Evolutionary conservation across 164 flowering plant genomes (phyloP).

Genomic region (Warburgia ugandensis): DNA sequence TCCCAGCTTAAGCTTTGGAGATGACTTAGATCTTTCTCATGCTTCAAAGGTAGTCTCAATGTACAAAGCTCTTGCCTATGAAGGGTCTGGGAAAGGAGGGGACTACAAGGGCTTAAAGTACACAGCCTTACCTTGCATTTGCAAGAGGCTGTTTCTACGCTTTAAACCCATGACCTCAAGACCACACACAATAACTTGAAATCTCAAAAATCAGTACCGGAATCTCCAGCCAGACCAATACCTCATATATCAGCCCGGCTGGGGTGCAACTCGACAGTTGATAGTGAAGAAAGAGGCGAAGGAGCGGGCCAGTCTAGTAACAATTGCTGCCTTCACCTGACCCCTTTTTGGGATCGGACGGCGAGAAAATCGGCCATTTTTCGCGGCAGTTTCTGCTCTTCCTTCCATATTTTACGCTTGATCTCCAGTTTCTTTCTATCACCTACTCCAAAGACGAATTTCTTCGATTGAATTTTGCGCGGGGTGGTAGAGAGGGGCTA

Average conservation of each 20-base stretch:
- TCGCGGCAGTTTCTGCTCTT: neutral
- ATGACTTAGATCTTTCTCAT: neutral
- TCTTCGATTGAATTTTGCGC: no score
- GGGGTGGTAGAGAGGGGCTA: neutral
- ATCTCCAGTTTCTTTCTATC: no score
- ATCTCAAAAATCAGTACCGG: neutral
- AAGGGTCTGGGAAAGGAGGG: no score
- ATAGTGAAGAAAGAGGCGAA: slow-evolving; percentile 8
- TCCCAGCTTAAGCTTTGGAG: no score
- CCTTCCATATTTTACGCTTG: slow-evolving; percentile 6
- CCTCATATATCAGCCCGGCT: neutral
- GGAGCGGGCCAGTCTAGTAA: slow-evolving; percentile 5
- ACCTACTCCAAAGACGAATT: no score
- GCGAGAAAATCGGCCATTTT: neutral
- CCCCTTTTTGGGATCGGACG: slow-evolving; percentile 7
- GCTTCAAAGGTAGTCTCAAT: no score
- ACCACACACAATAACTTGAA: no score
- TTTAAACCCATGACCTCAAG: no score
- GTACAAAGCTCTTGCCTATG: no score
- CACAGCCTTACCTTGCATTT: no score
- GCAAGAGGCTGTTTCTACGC: no score
- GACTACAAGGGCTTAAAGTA: no score
- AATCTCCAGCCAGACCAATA: neutral
- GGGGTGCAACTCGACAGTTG: neutral
- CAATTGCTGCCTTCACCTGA: slow-evolving; percentile 10